Base-by-base conservation (phyloP, 352 stramenopile genomes). In the Phytophthora podocarpi region DNA sequence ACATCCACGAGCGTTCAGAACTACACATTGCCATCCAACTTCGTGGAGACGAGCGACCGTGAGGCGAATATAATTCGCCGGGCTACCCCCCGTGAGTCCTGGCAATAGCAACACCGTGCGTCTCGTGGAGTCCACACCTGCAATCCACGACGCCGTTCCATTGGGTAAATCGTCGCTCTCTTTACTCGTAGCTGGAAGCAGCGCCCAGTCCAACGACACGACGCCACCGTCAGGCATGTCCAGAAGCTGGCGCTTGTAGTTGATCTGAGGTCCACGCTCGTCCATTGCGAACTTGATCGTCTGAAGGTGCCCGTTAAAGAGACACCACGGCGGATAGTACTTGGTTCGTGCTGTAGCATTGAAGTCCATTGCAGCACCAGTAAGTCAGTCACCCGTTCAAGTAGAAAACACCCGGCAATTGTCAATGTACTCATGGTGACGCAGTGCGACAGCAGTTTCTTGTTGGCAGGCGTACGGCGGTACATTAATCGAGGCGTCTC, bases 161-260 rank as follows among this genome's bases (percentile, higher is more conserved):
- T 43, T 53, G 24, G 60, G 55, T 6, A 67, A 16, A 42, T 43
- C 26, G 43, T 42, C n/a, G n/a, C n/a, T n/a, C 34, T 73, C 49
- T 24, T 43, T 61, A 36, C 5, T 64, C 55, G n/a, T n/a, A n/a
- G n/a, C 0, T 49, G 20, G 24, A 75, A 56, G 42, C n/a, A 75
- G 64, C n/a, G 80, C 85, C 85, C 85, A 93, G 66, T 93, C 85
- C 26, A 93, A 61, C 1, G 85, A 90, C 15, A 89, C 67, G 13
- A 90, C 65, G 15, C 84, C 84, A 24, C 78, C 78, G 35, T 93
- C 81, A 6, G 74, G 77, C 24, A 91, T 52, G 24, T 77, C 58
- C 15, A 93, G 50, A 16, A 85, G 64, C 67, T 93, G 77, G 12
- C 84, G 78, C 26, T 76, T 64, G 63, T 93, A 93, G 7, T 57